Evolutionary conservation across 2,329 filamentous ascomycete species (phyloP), one percentile per base, ranked within the genome.

Genomic region (Fusarium decemcellulare): DNA sequence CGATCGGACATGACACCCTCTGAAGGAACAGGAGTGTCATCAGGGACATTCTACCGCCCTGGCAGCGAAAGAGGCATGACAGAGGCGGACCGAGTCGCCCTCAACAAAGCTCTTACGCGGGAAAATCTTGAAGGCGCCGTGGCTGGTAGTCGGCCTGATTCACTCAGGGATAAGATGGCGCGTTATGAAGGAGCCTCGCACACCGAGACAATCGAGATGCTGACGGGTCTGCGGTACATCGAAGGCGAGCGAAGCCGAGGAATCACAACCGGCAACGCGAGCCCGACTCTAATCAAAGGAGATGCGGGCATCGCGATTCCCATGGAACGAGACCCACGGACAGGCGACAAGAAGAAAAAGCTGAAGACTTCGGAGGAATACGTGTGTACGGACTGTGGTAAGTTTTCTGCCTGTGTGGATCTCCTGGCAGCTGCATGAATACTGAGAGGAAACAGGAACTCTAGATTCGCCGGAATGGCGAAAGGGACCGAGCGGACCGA

Each of bases 401-500:
- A 69, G 87, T 83, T 54, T 46, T 46, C 46, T 52, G 14, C 36
- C 32, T 29, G 18, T 32, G 27, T 23, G 14, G 27, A 5, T 32
- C 6, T 16, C 9, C 6, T 11, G n/a, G 9, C 8, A 37, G 36
- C 5, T 14, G 18, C 3, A 40, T 52, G 18, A 47, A 47, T 55
- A 23, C 67, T 76, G 36, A 76, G 37, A 9, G 32, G 43, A 36
- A 61, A 15, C 65, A 91, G 89, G 88, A 36, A 98, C 94, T 0
- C 86, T 97, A 42, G 95, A 98, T 76, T 97, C 93, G 15, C 95
- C 95, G 0, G 95, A 98, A 83, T 98, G 95, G 95, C 88, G 95
- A 67, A 98, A 97, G 79, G 95, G 95, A 0, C 95, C 95, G 0
- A 93, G 89, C 67, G 95, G 95, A 3, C 95, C 95, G 2, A 98